Base-by-base conservation (phyloP, 1,284 basidiomycete genomes). In the Hymenochaete sp. region DNA sequence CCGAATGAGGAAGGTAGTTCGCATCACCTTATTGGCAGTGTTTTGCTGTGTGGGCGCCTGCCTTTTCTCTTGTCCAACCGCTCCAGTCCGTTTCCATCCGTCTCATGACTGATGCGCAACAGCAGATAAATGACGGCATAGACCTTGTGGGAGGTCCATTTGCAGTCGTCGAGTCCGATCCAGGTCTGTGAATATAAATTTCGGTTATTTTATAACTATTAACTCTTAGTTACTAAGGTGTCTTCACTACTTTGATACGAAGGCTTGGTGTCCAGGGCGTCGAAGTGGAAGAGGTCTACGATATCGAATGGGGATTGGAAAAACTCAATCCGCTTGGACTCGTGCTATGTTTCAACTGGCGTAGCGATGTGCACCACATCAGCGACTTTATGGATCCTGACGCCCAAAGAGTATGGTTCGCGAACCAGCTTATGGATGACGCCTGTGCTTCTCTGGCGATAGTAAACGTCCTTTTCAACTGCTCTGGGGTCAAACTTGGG, bases 371-470 rank as follows among this genome's bases (percentile, higher is more conserved):
- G 2, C 66, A 70, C 48, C 62, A 66, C n/a, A 60, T 67, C 0
- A 60, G 63, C 2, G 70, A 73, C 46, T 70, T 72, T 44, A 65
- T 69, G 21, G 75, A 78, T 55, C 68, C 73, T 4, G 70, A 71
- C 22, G 69, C 75, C 1, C 69, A 72, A 45, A 35, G 21, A n/a
- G 68, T 79, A 10, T 80, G 77, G 77, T 80, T 79, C 51, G 77
- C 77, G 4, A 76, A 79, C 56, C 77, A 80, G 55, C 65, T 80
- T n/a, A 75, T 71, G 56, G 70, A 76, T 52, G 75, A 80, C 53
- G 74, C 77, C 2, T 80, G 77, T 54, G 75, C 75, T 2, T 75
- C 76, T 0, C 71, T 72, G 52, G 76, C 77, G 0, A 67, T 80
- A 11, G 58, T 80, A 9, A 80, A 79, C 52, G 71, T 79, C 9